Evolutionary conservation across 345 rosid genomes (phyloP).

Genomic region (Raphanus raphanistrum): DNA sequence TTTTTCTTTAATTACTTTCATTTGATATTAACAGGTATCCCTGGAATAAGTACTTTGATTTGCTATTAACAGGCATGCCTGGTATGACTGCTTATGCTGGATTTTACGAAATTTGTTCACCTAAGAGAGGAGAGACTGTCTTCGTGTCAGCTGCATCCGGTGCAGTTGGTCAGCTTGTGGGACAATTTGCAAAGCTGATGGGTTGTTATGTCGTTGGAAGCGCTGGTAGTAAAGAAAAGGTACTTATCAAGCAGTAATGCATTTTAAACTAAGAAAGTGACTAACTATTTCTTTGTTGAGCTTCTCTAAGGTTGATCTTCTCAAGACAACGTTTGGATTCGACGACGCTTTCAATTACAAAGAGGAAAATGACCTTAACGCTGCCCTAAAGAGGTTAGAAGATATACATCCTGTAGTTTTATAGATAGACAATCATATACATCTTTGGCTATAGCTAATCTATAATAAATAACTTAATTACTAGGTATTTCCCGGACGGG

Average conservation of each 20-base stretch:
- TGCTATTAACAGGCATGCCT: constrained; percentile 49
- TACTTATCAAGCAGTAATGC: constrained; percentile 10
- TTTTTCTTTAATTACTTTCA: too few relatives aligned
- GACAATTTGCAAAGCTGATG: constrained; percentile 55
- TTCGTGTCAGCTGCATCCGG: constrained; percentile 66
- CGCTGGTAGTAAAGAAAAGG: constrained; percentile 55
- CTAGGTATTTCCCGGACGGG: constrained; percentile 59
- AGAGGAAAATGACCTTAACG: constrained; percentile 46
- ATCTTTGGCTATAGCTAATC: background rate
- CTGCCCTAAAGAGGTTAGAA: constrained; percentile 48
- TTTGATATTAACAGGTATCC: too few relatives aligned
- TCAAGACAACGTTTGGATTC: constrained; percentile 57
- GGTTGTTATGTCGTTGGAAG: constrained; percentile 66
- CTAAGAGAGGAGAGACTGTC: constrained; percentile 56
- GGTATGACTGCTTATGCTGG: constrained; percentile 66
- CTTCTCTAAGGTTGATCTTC: constrained; percentile 40
- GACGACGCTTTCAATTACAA: constrained; percentile 64
- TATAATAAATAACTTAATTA: background rate
- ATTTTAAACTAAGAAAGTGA: background rate
- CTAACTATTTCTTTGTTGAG: background rate
- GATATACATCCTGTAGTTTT: background rate
- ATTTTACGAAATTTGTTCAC: constrained; percentile 50
- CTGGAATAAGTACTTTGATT: background rate
- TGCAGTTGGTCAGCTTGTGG: constrained; percentile 68
- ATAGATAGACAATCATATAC: background rate